Evolutionary conservation across 805 yeast genomes (phyloP), one percentile per base, ranked within the genome.

Genomic region (Blastobotrys attinorum): DNA sequence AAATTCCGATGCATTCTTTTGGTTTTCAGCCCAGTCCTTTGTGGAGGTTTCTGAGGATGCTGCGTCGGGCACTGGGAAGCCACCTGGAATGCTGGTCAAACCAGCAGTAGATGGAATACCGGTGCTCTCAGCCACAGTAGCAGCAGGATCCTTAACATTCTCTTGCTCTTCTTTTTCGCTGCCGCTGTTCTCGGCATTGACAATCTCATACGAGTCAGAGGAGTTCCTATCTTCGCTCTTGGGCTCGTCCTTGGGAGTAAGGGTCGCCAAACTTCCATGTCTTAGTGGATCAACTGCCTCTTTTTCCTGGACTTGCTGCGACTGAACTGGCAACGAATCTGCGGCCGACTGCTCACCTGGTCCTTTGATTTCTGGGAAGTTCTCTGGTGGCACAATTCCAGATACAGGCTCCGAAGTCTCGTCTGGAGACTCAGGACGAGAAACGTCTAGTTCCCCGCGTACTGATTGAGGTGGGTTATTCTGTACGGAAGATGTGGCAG

Each of bases 391-490:
- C n/a, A 51, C 59, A 38, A 57, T 54, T n/a, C 55, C 51, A 11
- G 64, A 48, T 7, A 60, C 63, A 4, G 56, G 51, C 42, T 61
- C 65, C 10, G 62, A 48, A 16, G 66, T 60, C 8, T 62, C 66
- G 7, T 60, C 59, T n/a, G 66, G 69, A 3, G 73, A 67, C 33
- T 64, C 66, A 4, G 71, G 67, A 16, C 65, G 60, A 5, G 73
- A 62, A 15, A 59, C 59, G 47, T 75, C 79, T 13, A 70, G 61
- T 48, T 80, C 96, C 49, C 84, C 95, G 47, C 96, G 78, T 5
- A 87, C 95, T 18, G 95, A 84, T 63, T 79, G 76, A 0, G 97
- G 89, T 2, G 97, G 87, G 60, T 90, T 88, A 64, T 89, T 89
- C 55, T 83, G 90, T 27, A 88, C 94, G 36, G 95, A 84, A 0